phyloP scores from a whole-genome alignment of 2,329 filamentous ascomycete species.

The Exophiala dermatitidis region DNA sequence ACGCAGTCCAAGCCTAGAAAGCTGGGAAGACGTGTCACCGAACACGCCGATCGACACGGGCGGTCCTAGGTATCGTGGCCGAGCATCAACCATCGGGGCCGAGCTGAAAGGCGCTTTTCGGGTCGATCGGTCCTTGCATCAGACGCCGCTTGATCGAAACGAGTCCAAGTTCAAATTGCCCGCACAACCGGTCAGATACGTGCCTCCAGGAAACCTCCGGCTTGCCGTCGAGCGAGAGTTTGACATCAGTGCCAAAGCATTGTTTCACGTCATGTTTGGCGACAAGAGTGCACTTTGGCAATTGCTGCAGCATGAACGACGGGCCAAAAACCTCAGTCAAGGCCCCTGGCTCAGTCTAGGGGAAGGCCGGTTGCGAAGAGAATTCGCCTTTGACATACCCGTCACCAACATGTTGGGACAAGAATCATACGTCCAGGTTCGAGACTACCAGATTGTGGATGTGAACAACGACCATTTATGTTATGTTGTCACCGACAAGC shows the following conservation, averaged over 20 bases:
- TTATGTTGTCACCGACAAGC: conserved; percentile 59
- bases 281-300: conserved; percentile 95
- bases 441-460: conserved; percentile 82
- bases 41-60: conserved; percentile 55
- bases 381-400: conserved; percentile 73
- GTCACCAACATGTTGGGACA: conserved; percentile 57
- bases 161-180: conserved; percentile 72
- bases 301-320: conserved; percentile 75
- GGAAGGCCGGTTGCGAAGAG: conserved; percentile 65
- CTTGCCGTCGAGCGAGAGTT: conserved; percentile 74
- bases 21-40: conserved; percentile 77
- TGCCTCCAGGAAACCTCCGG: conserved; percentile 71
- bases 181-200: conserved; percentile 70
- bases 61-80: conserved; percentile 32
- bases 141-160: conserved; percentile 30
- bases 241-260: conserved; percentile 83
- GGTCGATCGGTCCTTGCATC: conserved; percentile 55
- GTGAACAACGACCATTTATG: conserved; percentile 68
- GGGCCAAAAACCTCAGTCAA: conserved; percentile 73
- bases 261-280: conserved; percentile 94
- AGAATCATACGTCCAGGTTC: conserved; percentile 55
- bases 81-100: conserved; percentile 15
- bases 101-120: conserved; percentile 53
- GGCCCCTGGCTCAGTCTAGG: conserved; percentile 67
- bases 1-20: conserved; percentile 69